Base-by-base conservation (phyloP, 2,329 filamentous ascomycete genomes). In the Sclerotinia nivalis region DNA sequence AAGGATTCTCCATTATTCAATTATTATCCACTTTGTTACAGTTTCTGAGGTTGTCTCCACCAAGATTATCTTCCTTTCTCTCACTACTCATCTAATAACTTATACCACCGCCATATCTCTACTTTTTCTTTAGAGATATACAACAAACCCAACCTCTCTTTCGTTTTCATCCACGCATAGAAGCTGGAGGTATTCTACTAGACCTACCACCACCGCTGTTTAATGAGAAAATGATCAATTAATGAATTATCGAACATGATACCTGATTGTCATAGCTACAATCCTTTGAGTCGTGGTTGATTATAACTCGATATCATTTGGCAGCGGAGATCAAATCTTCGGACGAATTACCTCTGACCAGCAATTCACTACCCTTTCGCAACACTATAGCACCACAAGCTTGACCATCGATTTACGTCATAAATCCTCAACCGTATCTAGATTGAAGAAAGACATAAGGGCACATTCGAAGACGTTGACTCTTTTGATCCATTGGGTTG, bases 261-360 rank as follows among this genome's bases (percentile, higher is more conserved):
- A 65, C 40, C 34, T 47, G 40, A 9, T 49, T 10, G n/a, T 49
- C 58, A 55, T 28, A 25, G 49, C 59, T 64, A 40, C 37, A 52
- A 55, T 64, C 67, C 49, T 59, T 37, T 62, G 58, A 69, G 49
- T 50, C 55, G 56, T 54, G 67, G 58, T 64, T 40, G 54, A 62
- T 43, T 20, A 55, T 28, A 28, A 54, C 25, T 61, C 50, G 40
- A 37, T 61, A 40, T 50, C n/a, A 25, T 40, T 40, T 40, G 50
- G 37, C n/a, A n/a, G 25, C 40, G 22, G 47, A n/a, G 43, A 28
- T 37, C 34, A 13, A 34, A 67, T 58, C 40, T 45, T 31, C 6
- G 20, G 50, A 55, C 62, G 34, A 66, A 43, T 28, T 37, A 52
- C 47, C 22, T 13, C 15, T 52, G 13, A 52, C n/a, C 20, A 64